Conservation (phyloP, 208 protist genomes). For the Acanthamoeba quina region DNA sequence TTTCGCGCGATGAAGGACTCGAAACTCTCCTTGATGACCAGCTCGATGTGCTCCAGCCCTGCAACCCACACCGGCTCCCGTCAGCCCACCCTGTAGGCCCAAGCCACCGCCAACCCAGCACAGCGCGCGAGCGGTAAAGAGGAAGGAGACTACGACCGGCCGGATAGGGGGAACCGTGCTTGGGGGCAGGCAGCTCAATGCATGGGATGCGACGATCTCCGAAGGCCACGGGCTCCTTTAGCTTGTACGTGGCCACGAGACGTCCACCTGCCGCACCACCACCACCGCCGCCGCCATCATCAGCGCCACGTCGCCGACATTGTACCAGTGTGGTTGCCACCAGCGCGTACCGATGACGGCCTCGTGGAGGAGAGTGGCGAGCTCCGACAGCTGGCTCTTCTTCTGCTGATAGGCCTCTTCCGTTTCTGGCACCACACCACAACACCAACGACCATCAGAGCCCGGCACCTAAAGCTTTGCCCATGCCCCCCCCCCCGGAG, state of each 20-base stretch:
- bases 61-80: no score
- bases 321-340: background rate
- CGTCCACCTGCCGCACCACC: constrained; percentile 7
- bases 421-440: background rate
- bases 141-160: background rate
- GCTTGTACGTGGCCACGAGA: constrained; percentile 41
- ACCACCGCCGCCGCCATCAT: background rate
- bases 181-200: constrained; percentile 54
- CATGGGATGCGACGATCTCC: constrained; percentile 32
- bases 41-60: constrained; percentile 67
- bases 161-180: constrained; percentile 24
- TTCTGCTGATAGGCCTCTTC: constrained; percentile 42
- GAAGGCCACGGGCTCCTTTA: background rate
- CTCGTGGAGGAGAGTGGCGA: constrained; percentile 9
- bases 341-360: background rate
- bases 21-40: constrained; percentile 66
- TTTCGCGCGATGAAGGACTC: constrained; percentile 47
- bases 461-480: no score
- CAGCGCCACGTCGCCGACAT: background rate
- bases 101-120: background rate
- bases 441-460: no score
- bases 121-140: no score
- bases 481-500: background rate
- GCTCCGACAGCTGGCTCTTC: background rate
- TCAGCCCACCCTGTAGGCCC: background rate